Evolutionary conservation across 78 protist genomes (phyloP).

Genomic region (Cyanophora paradoxa): DNA sequence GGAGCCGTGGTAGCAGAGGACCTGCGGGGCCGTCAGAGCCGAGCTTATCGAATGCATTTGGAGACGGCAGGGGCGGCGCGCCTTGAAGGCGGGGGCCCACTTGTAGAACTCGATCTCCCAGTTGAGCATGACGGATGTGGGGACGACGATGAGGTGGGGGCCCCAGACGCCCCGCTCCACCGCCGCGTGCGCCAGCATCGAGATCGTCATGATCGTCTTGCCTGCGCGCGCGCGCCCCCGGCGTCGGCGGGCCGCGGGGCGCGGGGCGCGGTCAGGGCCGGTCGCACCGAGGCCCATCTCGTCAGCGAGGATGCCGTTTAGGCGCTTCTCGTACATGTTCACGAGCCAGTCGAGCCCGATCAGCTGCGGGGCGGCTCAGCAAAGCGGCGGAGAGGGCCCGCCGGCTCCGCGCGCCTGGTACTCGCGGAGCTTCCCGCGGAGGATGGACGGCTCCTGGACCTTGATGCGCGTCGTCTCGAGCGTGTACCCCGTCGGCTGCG

Average conservation of each 20-base stretch:
- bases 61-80: too few species aligned
- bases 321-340: slow-evolving; percentile 61
- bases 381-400: slow-evolving; percentile 16
- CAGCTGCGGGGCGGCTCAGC: neutral
- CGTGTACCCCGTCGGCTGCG: slow-evolving; percentile 63
- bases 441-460: slow-evolving; percentile 65
- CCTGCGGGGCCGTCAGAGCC: too few species aligned
- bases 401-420: slow-evolving; percentile 90
- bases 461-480: slow-evolving; percentile 51
- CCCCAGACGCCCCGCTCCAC: slow-evolving; percentile 77
- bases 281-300: slow-evolving; percentile 87
- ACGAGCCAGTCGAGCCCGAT: slow-evolving; percentile 80
- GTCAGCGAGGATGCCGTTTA: slow-evolving; percentile 93
- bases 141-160: slow-evolving; percentile 89
- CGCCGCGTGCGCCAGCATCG: slow-evolving; percentile 88
- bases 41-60: too few species aligned
- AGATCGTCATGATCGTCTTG: slow-evolving; percentile 88
- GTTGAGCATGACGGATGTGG: slow-evolving; percentile 65
- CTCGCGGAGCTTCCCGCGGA: slow-evolving; percentile 65
- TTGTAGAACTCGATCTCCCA: slow-evolving; percentile 90
- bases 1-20: slow-evolving; percentile 79
- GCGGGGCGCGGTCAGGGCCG: too few species aligned
- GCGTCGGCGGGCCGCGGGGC: too few species aligned
- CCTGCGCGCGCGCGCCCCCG: too few species aligned
- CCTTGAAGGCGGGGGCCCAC: slow-evolving; percentile 88